A percentile compares a stretch with the other conserved stretches of the same genome.
Evolutionary conservation across 2,329 filamentous ascomycete species (phyloP).

Genomic region (Penicillium frequentans): DNA sequence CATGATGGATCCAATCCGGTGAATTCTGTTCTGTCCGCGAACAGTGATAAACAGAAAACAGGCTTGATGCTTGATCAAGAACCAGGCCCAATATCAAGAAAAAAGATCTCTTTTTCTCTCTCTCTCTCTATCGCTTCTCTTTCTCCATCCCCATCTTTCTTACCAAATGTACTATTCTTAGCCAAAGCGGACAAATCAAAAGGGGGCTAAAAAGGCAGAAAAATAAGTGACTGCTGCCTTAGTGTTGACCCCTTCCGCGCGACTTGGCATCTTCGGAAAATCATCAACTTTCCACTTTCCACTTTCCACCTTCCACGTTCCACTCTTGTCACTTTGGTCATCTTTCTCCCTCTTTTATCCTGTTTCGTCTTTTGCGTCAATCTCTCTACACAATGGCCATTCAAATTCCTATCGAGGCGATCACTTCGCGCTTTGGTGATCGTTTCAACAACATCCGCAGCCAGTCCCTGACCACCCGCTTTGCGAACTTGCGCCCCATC

Average conservation of each 20-base stretch:
- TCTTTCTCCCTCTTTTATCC: not conserved
- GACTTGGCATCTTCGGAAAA: constrained; percentile 3
- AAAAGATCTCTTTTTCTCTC: too few relatives aligned
- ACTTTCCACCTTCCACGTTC: not conserved
- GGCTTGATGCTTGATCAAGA: not conserved
- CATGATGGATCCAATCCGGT: not conserved
- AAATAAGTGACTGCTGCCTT: not conserved
- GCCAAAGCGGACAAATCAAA: not conserved
- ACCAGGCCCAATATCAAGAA: not conserved
- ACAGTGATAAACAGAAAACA: not conserved
- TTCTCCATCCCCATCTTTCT: not conserved
- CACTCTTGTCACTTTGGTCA: not conserved
- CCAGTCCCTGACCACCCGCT: constrained; percentile 76
- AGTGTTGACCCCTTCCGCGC: not conserved
- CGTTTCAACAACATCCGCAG: constrained; percentile 81
- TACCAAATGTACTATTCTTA: not conserved
- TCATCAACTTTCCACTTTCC: not conserved
- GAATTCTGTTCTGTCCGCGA: not conserved
- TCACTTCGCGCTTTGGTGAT: constrained; percentile 90
- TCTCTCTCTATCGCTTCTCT: not conserved
- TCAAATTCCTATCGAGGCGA: constrained; percentile 85
- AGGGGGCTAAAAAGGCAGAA: not conserved
- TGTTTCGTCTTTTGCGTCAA: not conserved
- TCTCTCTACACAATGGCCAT: constrained; percentile 67
- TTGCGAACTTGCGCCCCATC: constrained; percentile 87